Conservation (phyloP, 345 rosid species). For the Carallia brachiata region DNA sequence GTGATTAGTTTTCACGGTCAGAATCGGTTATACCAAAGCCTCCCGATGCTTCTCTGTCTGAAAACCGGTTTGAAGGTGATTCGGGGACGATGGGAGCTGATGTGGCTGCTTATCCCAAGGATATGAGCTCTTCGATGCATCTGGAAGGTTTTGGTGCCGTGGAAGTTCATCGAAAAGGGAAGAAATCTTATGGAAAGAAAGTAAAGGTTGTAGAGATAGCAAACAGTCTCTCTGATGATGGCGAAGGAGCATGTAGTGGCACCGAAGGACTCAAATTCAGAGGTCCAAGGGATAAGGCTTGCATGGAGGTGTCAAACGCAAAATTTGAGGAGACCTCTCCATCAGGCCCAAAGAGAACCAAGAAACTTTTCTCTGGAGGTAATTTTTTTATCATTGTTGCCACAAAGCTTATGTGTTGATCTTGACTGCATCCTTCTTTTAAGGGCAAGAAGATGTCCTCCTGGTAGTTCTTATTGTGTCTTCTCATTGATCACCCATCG, state of each 20-base stretch:
- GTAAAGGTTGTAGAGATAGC: slow-evolving; percentile 27
- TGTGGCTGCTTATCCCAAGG: slow-evolving; percentile 41
- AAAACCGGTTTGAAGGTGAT: slow-evolving; percentile 45
- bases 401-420: not conserved
- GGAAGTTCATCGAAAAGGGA: slow-evolving; percentile 57
- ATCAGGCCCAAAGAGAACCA: slow-evolving; percentile 36
- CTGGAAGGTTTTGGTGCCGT: slow-evolving; percentile 66
- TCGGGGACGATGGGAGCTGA: slow-evolving; percentile 36
- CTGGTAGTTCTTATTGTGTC: not conserved
- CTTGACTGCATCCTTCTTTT: not conserved
- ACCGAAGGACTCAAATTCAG: slow-evolving; percentile 22
- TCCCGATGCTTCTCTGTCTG: slow-evolving; percentile 33
- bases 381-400: not conserved
- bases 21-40: slow-evolving; percentile 44
- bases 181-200: slow-evolving; percentile 55
- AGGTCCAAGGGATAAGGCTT: slow-evolving; percentile 42
- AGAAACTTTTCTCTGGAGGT: slow-evolving; percentile 24
- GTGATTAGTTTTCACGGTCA: slow-evolving; percentile 39
- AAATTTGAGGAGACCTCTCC: slow-evolving; percentile 42
- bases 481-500: not conserved
- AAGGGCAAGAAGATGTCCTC: not conserved
- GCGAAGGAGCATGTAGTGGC: slow-evolving; percentile 25
- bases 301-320: slow-evolving; percentile 34
- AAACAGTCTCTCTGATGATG: slow-evolving; percentile 19
- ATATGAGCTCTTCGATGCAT: slow-evolving; percentile 43